A percentile compares a stretch with the other conserved stretches of the same genome.
These are phyloP conservation scores for Casuarina equisetifolia DNA, from an alignment of 306 rosid genomes.

Conservation along the genomic window DNA sequence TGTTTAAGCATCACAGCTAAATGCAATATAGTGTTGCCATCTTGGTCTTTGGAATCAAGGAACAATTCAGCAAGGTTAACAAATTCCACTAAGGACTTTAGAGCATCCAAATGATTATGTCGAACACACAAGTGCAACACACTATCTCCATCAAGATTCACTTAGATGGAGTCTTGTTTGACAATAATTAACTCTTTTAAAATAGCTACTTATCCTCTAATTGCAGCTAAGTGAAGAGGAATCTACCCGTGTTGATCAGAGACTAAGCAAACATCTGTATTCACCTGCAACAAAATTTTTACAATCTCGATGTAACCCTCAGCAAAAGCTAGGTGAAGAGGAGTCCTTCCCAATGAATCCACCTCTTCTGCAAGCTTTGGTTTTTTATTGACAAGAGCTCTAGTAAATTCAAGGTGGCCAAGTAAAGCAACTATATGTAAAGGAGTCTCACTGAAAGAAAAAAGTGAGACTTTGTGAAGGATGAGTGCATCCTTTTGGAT, in stretches of 20 bases:
- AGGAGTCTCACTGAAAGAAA: slow-evolving; percentile 17
- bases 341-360: not conserved
- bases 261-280: not conserved
- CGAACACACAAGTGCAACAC: slow-evolving; percentile 17
- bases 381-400: not conserved
- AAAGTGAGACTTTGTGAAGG: slow-evolving; percentile 14
- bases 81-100: slow-evolving; percentile 6
- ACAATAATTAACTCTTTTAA: not conserved
- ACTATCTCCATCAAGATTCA: not conserved
- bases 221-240: slow-evolving; percentile 25
- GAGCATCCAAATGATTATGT: slow-evolving; percentile 20
- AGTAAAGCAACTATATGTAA: slow-evolving; percentile 10
- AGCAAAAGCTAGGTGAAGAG: slow-evolving; percentile 25
- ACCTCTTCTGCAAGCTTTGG: not conserved
- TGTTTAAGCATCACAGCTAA: no score
- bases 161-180: not conserved
- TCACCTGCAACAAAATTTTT: not conserved
- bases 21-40: no score
- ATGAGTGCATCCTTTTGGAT: not conserved
- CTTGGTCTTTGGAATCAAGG: not conserved
- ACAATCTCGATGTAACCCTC: slow-evolving; percentile 13
- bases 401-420: slow-evolving; percentile 11
- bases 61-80: not conserved
- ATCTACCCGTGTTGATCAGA: slow-evolving; percentile 13
- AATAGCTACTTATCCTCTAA: slow-evolving; percentile 10